Percentiles rank a stretch among this genome's conserved stretches.
Conservation (phyloP, 768 basidiomycete genomes). For the Trichaptum fuscoviolaceum region DNA sequence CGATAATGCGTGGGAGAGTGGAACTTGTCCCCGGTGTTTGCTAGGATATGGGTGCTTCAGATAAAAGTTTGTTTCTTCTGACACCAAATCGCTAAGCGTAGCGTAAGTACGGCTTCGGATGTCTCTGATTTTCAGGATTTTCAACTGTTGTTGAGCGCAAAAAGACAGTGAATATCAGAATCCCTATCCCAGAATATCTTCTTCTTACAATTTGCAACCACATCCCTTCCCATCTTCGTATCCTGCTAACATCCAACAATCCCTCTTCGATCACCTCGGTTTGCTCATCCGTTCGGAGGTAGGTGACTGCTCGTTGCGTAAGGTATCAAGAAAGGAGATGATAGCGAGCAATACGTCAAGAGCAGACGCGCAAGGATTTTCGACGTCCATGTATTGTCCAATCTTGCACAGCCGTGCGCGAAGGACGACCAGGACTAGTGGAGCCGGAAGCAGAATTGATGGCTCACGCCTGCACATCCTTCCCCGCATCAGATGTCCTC, state of each 20-base stretch:
- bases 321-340: constrained; percentile 65
- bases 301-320: constrained; percentile 78
- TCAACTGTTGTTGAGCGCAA: neutral
- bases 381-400: constrained; percentile 81
- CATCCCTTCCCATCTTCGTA: constrained; percentile 51
- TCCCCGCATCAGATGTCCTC: neutral
- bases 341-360: constrained; percentile 58
- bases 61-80: too few relatives aligned
- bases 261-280: constrained; percentile 51
- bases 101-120: constrained; percentile 58
- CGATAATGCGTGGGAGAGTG: constrained; percentile 85
- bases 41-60: too few relatives aligned
- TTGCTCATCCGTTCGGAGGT: constrained; percentile 74
- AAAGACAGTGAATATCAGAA: neutral
- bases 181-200: constrained; percentile 39
- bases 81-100: constrained; percentile 66
- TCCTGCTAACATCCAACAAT: constrained; percentile 61
- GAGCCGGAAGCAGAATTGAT: neutral
- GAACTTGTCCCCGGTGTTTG: constrained; percentile 38
- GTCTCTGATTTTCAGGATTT: too few relatives aligned
- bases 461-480: neutral
- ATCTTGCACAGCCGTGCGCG: constrained; percentile 94
- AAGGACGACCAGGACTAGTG: too few relatives aligned
- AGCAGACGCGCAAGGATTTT: constrained; percentile 64
- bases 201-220: constrained; percentile 69